phyloP scores from a whole-genome alignment of 495 filamentous ascomycete genomes.

The Hyaloscypha bicolor region DNA sequence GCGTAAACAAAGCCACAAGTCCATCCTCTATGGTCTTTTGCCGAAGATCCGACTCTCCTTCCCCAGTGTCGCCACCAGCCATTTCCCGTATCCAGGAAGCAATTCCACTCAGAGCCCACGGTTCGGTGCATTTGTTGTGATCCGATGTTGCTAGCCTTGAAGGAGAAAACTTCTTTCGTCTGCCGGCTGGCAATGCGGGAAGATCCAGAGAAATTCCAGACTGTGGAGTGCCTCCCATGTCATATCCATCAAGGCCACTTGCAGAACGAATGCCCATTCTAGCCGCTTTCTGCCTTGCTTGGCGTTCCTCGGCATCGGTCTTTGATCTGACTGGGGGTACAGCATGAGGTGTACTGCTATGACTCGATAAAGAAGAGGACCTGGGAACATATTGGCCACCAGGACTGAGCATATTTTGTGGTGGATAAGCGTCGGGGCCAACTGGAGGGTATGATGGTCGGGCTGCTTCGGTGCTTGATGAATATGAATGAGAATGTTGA shows the following conservation, averaged over 20 bases:
- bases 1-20: slow-evolving; percentile 86
- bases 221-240: slow-evolving; percentile 51
- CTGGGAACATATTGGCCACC: slow-evolving; percentile 66
- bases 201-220: slow-evolving; percentile 64
- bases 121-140: slow-evolving; percentile 83
- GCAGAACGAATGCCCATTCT: slow-evolving; percentile 48
- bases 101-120: slow-evolving; percentile 92
- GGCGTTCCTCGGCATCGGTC: slow-evolving; percentile 81
- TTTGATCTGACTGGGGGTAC: slow-evolving; percentile 85
- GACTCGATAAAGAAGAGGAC: slow-evolving; percentile 81
- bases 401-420: slow-evolving; percentile 43
- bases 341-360: slow-evolving; percentile 78
- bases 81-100: slow-evolving; percentile 84
- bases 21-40: slow-evolving; percentile 81
- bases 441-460: slow-evolving; percentile 41
- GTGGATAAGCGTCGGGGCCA: slow-evolving; percentile 49
- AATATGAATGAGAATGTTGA: slow-evolving; percentile 29
- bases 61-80: slow-evolving; percentile 72
- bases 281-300: slow-evolving; percentile 39
- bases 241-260: slow-evolving; percentile 59
- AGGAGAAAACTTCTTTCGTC: slow-evolving; percentile 80
- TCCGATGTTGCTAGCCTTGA: slow-evolving; percentile 84
- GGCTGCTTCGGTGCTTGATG: slow-evolving; percentile 29
- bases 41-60: slow-evolving; percentile 72
- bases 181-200: slow-evolving; percentile 67